These are phyloP conservation scores for Cupressus sempervirens DNA, from an alignment of 75 land plant genomes.

Conservation along the genomic window DNA sequence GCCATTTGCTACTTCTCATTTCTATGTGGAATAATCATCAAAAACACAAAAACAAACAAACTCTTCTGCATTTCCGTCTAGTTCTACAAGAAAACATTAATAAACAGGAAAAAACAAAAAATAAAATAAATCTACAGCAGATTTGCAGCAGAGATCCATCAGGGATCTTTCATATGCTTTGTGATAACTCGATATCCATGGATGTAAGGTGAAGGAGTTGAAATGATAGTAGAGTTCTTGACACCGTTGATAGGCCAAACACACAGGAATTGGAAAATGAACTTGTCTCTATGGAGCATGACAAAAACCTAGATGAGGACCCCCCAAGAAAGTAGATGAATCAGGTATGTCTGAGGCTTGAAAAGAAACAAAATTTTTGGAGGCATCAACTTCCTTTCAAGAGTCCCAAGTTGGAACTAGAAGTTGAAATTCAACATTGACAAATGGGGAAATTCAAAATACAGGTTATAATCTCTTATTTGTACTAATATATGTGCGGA, in stretches of 20 bases:
- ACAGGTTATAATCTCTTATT: constrained; percentile 2
- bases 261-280: constrained; percentile 2
- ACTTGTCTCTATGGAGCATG: neutral
- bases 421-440: neutral
- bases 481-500: neutral
- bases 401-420: neutral
- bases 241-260: constrained; percentile 9
- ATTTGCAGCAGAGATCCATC: no score
- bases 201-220: constrained; percentile 11
- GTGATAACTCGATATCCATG: constrained; percentile 7
- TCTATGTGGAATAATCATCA: no score
- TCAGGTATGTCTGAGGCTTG: neutral
- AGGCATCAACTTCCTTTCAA: neutral
- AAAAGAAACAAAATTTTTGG: constrained; percentile 2
- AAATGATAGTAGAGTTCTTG: constrained; percentile 13
- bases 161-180: no score
- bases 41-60: no score
- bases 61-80: no score
- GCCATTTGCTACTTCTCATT: no score
- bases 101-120: no score
- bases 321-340: neutral
- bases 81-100: no score
- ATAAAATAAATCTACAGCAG: no score
- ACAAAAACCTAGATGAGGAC: neutral
- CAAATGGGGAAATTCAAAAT: constrained; percentile 8